Evolutionary conservation across 805 yeast genomes (phyloP).

Genomic region (Clavispora asparagi): DNA sequence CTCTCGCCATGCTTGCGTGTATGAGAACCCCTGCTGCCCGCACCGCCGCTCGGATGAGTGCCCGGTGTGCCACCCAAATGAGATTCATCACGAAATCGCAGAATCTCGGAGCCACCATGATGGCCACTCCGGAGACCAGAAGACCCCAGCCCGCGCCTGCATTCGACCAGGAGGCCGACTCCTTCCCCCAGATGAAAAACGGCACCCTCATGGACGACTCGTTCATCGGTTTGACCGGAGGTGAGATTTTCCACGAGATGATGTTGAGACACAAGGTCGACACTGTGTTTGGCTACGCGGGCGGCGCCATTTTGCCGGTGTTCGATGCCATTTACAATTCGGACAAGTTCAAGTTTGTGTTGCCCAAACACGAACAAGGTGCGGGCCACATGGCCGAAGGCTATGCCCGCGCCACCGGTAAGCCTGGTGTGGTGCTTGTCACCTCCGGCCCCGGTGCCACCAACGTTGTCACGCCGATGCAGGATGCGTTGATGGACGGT

Average conservation of each 20-base stretch:
- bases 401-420: constrained; percentile 91
- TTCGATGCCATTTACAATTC: constrained; percentile 96
- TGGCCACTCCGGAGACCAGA: constrained; percentile 12
- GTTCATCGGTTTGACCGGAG: constrained; percentile 94
- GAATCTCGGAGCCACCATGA: constrained; percentile 25
- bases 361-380: constrained; percentile 98
- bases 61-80: constrained; percentile 12
- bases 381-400: constrained; percentile 99
- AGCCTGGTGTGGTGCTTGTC: constrained; percentile 95
- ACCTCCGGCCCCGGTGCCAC: constrained; percentile 99
- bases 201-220: constrained; percentile 61
- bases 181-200: constrained; percentile 1
- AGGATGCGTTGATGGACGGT: constrained; percentile 96
- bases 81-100: constrained; percentile 29
- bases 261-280: constrained; percentile 95
- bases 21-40: constrained; percentile 10
- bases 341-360: constrained; percentile 77
- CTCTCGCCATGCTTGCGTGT: constrained; percentile 12
- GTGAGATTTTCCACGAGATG: constrained; percentile 98
- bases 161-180: constrained; percentile 34
- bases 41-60: constrained; percentile 7
- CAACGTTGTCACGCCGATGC: constrained; percentile 96
- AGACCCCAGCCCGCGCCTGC: constrained; percentile 48
- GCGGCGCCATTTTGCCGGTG: constrained; percentile 98
- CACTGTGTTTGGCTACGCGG: constrained; percentile 95